phyloP scores from a whole-genome alignment of 75 land plant species.

The Pinus albicaulis region DNA sequence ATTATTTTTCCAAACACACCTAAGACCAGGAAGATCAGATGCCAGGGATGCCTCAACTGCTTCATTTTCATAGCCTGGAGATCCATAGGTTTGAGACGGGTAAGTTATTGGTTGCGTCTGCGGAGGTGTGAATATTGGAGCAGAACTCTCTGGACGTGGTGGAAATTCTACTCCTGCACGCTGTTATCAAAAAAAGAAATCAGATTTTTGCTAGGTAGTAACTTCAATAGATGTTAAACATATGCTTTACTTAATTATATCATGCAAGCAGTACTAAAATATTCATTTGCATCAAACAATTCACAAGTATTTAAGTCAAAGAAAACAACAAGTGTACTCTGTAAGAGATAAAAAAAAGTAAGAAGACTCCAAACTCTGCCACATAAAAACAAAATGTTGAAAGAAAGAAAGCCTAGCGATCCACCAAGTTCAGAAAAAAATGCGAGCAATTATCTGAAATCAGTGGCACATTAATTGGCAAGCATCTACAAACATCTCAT shows the following conservation, averaged over 20 bases:
- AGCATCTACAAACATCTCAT: not conserved
- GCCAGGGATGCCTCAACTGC: slow-evolving; percentile 55
- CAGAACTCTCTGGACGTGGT: slow-evolving; percentile 65
- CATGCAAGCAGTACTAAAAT: not conserved
- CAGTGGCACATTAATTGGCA: not conserved
- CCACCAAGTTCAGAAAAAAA: not conserved
- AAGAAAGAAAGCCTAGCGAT: not conserved
- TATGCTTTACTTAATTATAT: not conserved
- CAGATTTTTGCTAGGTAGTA: not conserved
- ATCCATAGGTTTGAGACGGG: slow-evolving; percentile 11
- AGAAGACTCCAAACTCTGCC: not conserved
- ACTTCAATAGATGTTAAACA: not conserved
- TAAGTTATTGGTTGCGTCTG: slow-evolving; percentile 62
- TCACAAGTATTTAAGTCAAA: not conserved
- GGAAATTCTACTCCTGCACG: slow-evolving; percentile 84
- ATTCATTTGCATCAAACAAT: not conserved
- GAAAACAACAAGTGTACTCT: not conserved
- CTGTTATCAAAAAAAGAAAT: slow-evolving; percentile 26
- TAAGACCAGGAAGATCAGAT: slow-evolving; percentile 65
- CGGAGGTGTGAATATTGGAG: slow-evolving; percentile 89
- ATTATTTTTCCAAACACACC: slow-evolving; percentile 32
- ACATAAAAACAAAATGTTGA: not conserved
- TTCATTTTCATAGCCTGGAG: slow-evolving; percentile 40
- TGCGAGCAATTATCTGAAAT: not conserved
- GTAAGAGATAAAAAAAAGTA: not conserved